Base-by-base conservation (phyloP, 495 filamentous ascomycete genomes). In the Podospora fimiseda region DNA sequence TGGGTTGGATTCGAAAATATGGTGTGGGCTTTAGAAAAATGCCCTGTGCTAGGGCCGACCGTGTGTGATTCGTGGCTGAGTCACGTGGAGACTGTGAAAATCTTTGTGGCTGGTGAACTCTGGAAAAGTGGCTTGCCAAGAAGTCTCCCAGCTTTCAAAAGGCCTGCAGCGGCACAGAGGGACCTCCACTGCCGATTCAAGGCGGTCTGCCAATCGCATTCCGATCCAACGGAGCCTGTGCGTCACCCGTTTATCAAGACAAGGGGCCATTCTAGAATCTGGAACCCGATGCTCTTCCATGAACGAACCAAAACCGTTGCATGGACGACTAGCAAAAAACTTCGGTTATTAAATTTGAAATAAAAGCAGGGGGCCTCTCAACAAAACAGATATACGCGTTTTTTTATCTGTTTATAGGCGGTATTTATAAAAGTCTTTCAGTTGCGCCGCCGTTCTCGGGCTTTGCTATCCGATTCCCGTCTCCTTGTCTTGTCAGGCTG, bases 1-100 rank as follows among this genome's bases (percentile, higher is more conserved):
- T 61, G 61, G 60, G 61, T 52, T 52, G 61, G 66, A 66, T 67
- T 53, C 42, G 59, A 71, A 65, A 65, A 65, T 73, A 70, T 73
- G 69, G 52, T 65, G 58, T 66, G 67, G 63, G 65, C 60, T 62
- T 57, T 53, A 44, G 61, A 68, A 66, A 66, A 62, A 59, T 27
- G 22, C 43, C 47, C 37, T 20, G 43, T 39, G 57, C 50, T 63
- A 60, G 63, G 65, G 61, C 58, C 55, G 30, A 44, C 42, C 53
- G 54, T 50, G 27, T 11, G 44, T 36, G 30, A 18, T 43, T 24
- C 51, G 61, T 62, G 61, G 63, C 61, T 66, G 59, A 44, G 18
- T 68, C 65, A 68, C 65, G 65, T 68, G 63, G 5, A 14, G 22
- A 13, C 22, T 13, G 1, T 9, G 9, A 5, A 9, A 27, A 14